These are phyloP conservation scores for Odontarrhena argentea DNA, from an alignment of 345 rosid species.

Conservation along the genomic window DNA sequence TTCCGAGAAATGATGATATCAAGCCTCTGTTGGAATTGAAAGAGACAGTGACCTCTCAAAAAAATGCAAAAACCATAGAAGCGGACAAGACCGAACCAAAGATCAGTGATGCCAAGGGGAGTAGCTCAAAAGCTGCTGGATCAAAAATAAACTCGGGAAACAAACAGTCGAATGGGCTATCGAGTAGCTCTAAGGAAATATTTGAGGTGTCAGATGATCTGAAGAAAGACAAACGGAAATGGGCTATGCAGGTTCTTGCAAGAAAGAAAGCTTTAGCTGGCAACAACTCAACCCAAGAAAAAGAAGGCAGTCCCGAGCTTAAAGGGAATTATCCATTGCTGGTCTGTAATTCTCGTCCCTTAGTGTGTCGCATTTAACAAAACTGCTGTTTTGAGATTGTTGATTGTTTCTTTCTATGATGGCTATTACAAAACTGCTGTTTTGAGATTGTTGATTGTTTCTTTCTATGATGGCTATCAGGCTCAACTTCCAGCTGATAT, in stretches of 20 bases:
- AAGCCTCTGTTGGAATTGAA: slow-evolving; percentile 68
- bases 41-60: slow-evolving; percentile 46
- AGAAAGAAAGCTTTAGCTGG: slow-evolving; percentile 70
- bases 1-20: slow-evolving; percentile 83
- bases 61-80: slow-evolving; percentile 46
- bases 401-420: slow-evolving; percentile 33
- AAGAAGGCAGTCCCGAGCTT: slow-evolving; percentile 56
- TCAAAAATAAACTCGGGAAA: slow-evolving; percentile 47
- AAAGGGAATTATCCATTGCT: slow-evolving; percentile 86
- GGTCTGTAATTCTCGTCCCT: slow-evolving; percentile 50
- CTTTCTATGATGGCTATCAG: slow-evolving; percentile 53
- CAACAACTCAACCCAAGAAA: slow-evolving; percentile 53
- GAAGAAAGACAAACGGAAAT: slow-evolving; percentile 85
- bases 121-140: slow-evolving; percentile 45
- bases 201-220: slow-evolving; percentile 51
- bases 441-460: slow-evolving; percentile 26
- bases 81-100: slow-evolving; percentile 46
- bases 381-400: slow-evolving; percentile 26
- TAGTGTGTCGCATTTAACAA: slow-evolving; percentile 9
- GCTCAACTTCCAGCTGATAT: slow-evolving; percentile 86
- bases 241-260: slow-evolving; percentile 95
- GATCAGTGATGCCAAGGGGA: slow-evolving; percentile 49
- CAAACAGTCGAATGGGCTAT: slow-evolving; percentile 42
- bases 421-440: slow-evolving; percentile 31
- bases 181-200: slow-evolving; percentile 49